These are phyloP conservation scores for Rhodotorula sp. DNA, from an alignment of 1,284 basidiomycete genomes.

Conservation along the genomic window DNA sequence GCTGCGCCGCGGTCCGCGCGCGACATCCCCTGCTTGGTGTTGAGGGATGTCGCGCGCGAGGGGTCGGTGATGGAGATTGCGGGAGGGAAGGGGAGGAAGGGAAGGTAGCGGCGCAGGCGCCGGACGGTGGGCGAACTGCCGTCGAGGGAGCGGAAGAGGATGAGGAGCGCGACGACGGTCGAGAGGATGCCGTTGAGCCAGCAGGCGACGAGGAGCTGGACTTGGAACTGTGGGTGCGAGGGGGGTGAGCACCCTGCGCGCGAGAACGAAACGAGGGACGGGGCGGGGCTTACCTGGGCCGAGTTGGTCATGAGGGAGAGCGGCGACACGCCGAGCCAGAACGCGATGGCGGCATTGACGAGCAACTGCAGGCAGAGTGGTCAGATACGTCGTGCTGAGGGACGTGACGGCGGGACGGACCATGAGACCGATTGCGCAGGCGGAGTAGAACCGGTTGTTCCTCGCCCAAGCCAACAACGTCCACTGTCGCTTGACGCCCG, in stretches of 20 bases:
- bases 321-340: slow-evolving; percentile 19
- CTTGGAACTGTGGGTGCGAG: slow-evolving; percentile 14
- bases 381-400: too few species aligned
- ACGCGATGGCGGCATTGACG: not conserved
- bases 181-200: slow-evolving; percentile 27
- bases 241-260: not conserved
- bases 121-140: slow-evolving; percentile 11
- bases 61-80: slow-evolving; percentile 6
- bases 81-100: slow-evolving; percentile 19
- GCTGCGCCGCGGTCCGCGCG: too few species aligned
- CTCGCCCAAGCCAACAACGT: slow-evolving; percentile 24
- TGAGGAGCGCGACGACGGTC: slow-evolving; percentile 25
- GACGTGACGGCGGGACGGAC: too few species aligned
- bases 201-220: slow-evolving; percentile 19
- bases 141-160: slow-evolving; percentile 34
- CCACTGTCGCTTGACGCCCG: slow-evolving; percentile 4
- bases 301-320: slow-evolving; percentile 10
- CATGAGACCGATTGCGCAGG: slow-evolving; percentile 17
- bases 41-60: slow-evolving; percentile 1
- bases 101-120: not conserved
- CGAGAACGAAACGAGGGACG: too few species aligned
- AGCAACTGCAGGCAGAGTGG: not conserved
- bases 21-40: slow-evolving; percentile 2
- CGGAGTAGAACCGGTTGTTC: slow-evolving; percentile 20
- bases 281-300: not conserved